Evolutionary conservation across 345 rosid species (phyloP), one percentile per base, ranked within the genome.

Genomic region (Acer campestre): DNA sequence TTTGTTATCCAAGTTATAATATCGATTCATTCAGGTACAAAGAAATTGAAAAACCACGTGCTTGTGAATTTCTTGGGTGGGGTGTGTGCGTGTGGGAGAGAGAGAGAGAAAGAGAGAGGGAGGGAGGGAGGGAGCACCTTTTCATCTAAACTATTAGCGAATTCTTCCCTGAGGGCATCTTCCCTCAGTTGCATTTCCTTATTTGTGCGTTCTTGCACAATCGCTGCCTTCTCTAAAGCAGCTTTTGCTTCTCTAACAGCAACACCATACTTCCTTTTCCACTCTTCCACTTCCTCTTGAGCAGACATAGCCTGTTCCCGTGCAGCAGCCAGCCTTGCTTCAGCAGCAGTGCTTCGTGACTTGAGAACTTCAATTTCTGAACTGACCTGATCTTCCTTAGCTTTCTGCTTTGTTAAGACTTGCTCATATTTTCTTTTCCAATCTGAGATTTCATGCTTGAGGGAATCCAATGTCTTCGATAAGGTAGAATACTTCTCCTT

Each of bases 261-360:
- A 73, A 82, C 83, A 76, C 91, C 98, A 76, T 89, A 97, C 85
- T 94, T 97, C 74, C 98, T 87, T 81, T 91, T 89, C 99, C 99
- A 97, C 70, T 97, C 98, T 71, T 81, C 88, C 6, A 98, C 94
- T 84, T 93, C 98, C 81, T 91, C 98, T 85, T 93, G 93, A 75
- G 98, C 94, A 75, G 98, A 89, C 75, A 84, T 85, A 51, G 90
- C 89, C 77, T 93, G 97, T 80, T 97, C 99, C 85, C 83, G 88
- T 62, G 98, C 94, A 81, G 99, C 99, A 87, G 93, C 95, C 71
- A 97, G 81, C 83, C 98, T 93, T 71, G 98, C 98, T 80, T 97
- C 99, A 68, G 99, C 88, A 73, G 98, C 94, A 81, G 93, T 89
- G 76, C 88, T 91, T 42, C 98, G 80, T 11, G 98, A 90, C 86